Evolutionary conservation across 495 filamentous ascomycete genomes (phyloP).

Genomic region (Hypoxylon intermedium): DNA sequence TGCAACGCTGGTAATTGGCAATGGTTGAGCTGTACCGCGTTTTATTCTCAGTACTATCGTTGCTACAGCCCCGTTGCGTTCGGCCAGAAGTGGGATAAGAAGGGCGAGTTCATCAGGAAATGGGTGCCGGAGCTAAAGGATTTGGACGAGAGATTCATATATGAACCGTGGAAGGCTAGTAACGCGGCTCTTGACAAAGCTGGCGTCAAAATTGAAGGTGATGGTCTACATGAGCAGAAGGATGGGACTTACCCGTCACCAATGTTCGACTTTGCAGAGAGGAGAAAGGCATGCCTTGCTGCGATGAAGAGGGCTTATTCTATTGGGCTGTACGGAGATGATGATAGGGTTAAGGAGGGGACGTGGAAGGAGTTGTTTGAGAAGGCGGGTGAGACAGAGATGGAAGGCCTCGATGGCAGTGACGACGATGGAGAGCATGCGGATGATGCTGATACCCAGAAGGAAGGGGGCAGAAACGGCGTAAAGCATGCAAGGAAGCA

Average conservation of each 20-base stretch:
- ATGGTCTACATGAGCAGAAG: conserved; percentile 47
- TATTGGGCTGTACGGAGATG: conserved; percentile 66
- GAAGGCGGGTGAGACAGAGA: conserved; percentile 58
- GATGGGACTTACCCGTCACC: conserved; percentile 66
- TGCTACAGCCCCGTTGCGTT: conserved; percentile 72
- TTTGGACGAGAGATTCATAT: conserved; percentile 71
- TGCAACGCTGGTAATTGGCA: conserved; percentile 78
- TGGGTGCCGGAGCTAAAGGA: conserved; percentile 68
- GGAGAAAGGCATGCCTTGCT: conserved; percentile 64
- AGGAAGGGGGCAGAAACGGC: conserved; percentile 17
- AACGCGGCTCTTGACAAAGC: conserved; percentile 66
- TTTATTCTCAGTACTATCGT: conserved; percentile 69
- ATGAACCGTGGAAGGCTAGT: conserved; percentile 75
- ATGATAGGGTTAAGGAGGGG: conserved; percentile 64
- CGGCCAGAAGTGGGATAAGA: conserved; percentile 70
- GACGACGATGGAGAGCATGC: conserved; percentile 41
- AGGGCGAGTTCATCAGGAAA: conserved; percentile 63
- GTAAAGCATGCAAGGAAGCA: conserved; percentile 42
- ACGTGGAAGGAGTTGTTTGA: conserved; percentile 66
- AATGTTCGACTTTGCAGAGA: conserved; percentile 73
- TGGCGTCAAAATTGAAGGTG: conserved; percentile 62
- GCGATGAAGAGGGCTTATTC: conserved; percentile 71
- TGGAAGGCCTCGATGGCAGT: conserved; percentile 41
- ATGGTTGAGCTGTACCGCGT: conserved; percentile 76
- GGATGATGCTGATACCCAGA: conserved; percentile 37